phyloP scores from a whole-genome alignment of 2,329 filamentous ascomycete species.

The Xylariaceae sp. region DNA sequence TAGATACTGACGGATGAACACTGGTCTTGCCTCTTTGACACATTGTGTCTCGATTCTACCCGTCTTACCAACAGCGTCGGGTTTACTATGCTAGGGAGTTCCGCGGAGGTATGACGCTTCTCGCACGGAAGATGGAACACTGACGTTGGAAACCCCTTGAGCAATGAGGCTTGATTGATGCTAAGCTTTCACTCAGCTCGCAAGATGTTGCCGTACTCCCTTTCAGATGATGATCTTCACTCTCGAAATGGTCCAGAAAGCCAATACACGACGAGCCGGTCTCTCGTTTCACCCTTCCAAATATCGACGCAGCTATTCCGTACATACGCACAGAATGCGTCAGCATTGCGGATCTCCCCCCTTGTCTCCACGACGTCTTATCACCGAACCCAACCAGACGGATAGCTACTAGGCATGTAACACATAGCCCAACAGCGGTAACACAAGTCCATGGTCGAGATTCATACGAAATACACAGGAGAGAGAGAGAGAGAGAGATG shows the following conservation, averaged over 20 bases:
- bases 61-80: background rate
- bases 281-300: background rate
- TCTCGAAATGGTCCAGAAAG: background rate
- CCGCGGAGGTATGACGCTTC: slow-evolving; percentile 46
- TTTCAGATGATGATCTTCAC: background rate
- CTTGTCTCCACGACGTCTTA: background rate
- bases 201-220: background rate
- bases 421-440: background rate
- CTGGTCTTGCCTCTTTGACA: background rate
- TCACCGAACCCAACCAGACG: background rate
- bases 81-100: background rate
- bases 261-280: background rate
- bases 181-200: background rate
- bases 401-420: background rate
- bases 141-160: no score
- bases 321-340: background rate
- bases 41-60: background rate
- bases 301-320: background rate
- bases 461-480: background rate
- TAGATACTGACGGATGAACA: background rate
- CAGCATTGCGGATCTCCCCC: background rate
- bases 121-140: slow-evolving; percentile 32
- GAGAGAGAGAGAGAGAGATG: background rate
- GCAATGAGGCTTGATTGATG: no score
- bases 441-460: background rate